Evolutionary conservation across 768 basidiomycete species (phyloP).

Genomic region (Amanita jacksonii): DNA sequence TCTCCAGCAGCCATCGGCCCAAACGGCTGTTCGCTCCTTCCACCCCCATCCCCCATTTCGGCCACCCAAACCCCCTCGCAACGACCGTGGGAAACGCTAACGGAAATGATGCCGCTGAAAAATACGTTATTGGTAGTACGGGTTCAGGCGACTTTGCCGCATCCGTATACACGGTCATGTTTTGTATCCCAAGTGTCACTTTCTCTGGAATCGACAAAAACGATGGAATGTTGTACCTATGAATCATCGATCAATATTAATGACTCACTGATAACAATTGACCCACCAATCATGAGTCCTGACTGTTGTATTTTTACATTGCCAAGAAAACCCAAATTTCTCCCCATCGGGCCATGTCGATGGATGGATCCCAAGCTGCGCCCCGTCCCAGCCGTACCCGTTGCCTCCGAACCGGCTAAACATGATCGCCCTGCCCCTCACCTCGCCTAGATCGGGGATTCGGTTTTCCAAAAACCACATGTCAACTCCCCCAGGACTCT

Average conservation of each 20-base stretch:
- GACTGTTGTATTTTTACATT: slow-evolving; percentile 57
- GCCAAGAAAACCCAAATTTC: slow-evolving; percentile 70
- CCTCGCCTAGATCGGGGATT: slow-evolving; percentile 75
- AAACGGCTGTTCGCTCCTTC: slow-evolving; percentile 80
- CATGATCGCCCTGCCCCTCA: slow-evolving; percentile 76
- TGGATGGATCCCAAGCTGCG: slow-evolving; percentile 79
- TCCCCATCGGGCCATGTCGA: slow-evolving; percentile 76
- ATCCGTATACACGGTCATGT: slow-evolving; percentile 32
- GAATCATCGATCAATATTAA: background rate
- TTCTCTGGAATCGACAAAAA: slow-evolving; percentile 85
- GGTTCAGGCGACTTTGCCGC: slow-evolving; percentile 21
- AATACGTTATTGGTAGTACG: slow-evolving; percentile 64
- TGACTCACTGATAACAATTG: background rate
- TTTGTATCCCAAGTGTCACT: slow-evolving; percentile 40
- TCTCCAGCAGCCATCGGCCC: slow-evolving; percentile 58
- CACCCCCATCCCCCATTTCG: slow-evolving; percentile 64
- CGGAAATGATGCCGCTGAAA: slow-evolving; percentile 76
- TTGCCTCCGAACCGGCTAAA: slow-evolving; percentile 79
- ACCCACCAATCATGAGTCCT: slow-evolving; percentile 79
- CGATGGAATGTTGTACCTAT: slow-evolving; percentile 72
- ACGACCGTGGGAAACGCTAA: slow-evolving; percentile 68
- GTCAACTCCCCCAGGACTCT: slow-evolving; percentile 39
- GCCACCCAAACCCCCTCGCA: slow-evolving; percentile 82
- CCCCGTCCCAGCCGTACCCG: slow-evolving; percentile 59
- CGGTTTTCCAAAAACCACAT: slow-evolving; percentile 84